Percentiles rank a stretch among this genome's conserved stretches.
phyloP scores from a whole-genome alignment of 2,329 filamentous ascomycete species.

The Aspergillus carbonarius region DNA sequence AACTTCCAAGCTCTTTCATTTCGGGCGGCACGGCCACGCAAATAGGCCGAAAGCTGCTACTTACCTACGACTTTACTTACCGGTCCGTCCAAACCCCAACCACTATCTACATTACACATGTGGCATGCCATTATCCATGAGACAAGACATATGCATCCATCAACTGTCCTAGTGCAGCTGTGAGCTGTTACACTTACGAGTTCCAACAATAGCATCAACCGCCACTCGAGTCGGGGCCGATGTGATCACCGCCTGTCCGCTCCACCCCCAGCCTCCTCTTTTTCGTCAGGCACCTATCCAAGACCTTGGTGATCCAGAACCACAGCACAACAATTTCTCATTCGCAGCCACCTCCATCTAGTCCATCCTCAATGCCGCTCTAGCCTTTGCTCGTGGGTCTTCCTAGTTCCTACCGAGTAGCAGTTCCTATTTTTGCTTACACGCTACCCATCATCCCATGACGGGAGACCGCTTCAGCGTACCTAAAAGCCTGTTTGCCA shows the following conservation, averaged over 20 bases:
- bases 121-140: not conserved
- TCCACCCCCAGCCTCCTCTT: constrained; percentile 16
- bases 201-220: constrained; percentile 5
- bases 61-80: not conserved
- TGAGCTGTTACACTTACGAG: not conserved
- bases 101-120: not conserved
- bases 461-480: not conserved
- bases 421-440: not conserved
- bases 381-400: not conserved
- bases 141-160: not conserved
- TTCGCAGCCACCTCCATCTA: not conserved
- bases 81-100: not conserved
- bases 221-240: not conserved
- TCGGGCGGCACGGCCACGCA: not conserved
- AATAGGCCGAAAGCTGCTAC: not conserved
- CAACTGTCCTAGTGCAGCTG: not conserved
- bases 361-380: not conserved
- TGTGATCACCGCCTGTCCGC: constrained; percentile 9
- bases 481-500: not conserved
- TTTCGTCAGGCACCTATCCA: constrained; percentile 1
- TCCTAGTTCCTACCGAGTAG: not conserved
- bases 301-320: not conserved
- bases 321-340: not conserved
- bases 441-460: not conserved
- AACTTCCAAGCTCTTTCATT: not conserved